Percentiles rank a stretch among this genome's conserved stretches.
These are phyloP conservation scores for Massariosphaeria phaeospora DNA, from an alignment of 495 filamentous ascomycete genomes.

Conservation along the genomic window DNA sequence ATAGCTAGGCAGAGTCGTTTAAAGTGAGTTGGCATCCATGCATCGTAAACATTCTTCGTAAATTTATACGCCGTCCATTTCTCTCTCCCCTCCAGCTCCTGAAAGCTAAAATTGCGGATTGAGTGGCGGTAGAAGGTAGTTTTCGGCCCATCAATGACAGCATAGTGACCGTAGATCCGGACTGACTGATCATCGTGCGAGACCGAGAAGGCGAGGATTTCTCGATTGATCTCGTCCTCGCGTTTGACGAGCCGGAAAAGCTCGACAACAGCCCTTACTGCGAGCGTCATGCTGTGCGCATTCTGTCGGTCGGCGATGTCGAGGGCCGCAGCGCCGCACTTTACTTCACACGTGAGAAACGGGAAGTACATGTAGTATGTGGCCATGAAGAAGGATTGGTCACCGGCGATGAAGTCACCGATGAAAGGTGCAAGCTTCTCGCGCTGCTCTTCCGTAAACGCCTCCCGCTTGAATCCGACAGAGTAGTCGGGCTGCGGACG, in stretches of 20 bases:
- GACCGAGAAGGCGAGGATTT: constrained; percentile 46
- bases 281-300: constrained; percentile 40
- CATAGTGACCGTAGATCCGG: constrained; percentile 34
- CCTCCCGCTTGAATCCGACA: constrained; percentile 29
- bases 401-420: constrained; percentile 6
- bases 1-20: constrained; percentile 29
- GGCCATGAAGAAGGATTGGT: constrained; percentile 21
- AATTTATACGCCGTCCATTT: constrained; percentile 37
- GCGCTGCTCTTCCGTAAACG: constrained; percentile 23
- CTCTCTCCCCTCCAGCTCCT: constrained; percentile 35
- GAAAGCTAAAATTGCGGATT: constrained; percentile 36
- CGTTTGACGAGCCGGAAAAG: constrained; percentile 38
- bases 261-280: constrained; percentile 37
- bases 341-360: constrained; percentile 43
- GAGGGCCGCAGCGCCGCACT: constrained; percentile 38
- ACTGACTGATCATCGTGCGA: constrained; percentile 44
- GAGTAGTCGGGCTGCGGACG: constrained; percentile 33
- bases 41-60: constrained; percentile 21
- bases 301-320: constrained; percentile 42
- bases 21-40: constrained; percentile 28
- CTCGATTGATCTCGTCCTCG: constrained; percentile 40
- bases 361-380: constrained; percentile 42
- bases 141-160: constrained; percentile 17
- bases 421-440: constrained; percentile 8
- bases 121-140: constrained; percentile 37